Evolutionary conservation across 768 basidiomycete genomes (phyloP), one percentile per base, ranked within the genome.

Genomic region (Pleurotus platypus): DNA sequence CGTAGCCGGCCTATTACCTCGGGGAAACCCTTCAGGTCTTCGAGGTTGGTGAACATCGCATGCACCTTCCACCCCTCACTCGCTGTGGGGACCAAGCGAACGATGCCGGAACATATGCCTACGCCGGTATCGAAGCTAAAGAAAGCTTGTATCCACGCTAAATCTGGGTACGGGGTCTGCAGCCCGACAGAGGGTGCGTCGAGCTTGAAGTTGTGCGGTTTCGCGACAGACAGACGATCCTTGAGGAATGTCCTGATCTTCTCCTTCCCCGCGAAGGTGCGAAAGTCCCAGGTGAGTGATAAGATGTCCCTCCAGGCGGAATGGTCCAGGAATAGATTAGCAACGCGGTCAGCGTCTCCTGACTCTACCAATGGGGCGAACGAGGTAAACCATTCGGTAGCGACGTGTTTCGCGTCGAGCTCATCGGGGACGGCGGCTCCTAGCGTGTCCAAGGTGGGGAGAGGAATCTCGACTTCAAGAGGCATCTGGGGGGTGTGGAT

Each of bases 41-140:
- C 79, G 5, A 90, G 73, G 42, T 79, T 76, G 1, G 87, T 88
- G 61, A 82, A 81, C 9, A 87, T 59, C 13, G 76, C 75, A 65
- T 83, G 79, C 0, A 84, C 84, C 63, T 78, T 83, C 89, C 87
- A 89, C 13, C 71, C 69, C 4, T 73, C 64, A 2, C 60, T 66
- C 26, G 63, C 50, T 50, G 67, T 65, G 0, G 82, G 85, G 0
- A 88, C 72, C 22, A 89, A 73, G 35, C 83, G 76, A 8, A 74
- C 74, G 35, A 89, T 67, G 3, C 83, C 85, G 1, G 75, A 77
- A 1, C 78, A 81, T 4, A 72, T 63, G 0, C 83, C 87, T 1
- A 77, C 66, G 1, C 65, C 73, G 5, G 79, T 81, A 49, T 79
- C 78, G 61, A 88, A 89, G 3, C 70, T 75, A 64, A 90, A 86